phyloP scores from a whole-genome alignment of 2,329 filamentous ascomycete genomes.

The Clarireedia hainanense region DNA sequence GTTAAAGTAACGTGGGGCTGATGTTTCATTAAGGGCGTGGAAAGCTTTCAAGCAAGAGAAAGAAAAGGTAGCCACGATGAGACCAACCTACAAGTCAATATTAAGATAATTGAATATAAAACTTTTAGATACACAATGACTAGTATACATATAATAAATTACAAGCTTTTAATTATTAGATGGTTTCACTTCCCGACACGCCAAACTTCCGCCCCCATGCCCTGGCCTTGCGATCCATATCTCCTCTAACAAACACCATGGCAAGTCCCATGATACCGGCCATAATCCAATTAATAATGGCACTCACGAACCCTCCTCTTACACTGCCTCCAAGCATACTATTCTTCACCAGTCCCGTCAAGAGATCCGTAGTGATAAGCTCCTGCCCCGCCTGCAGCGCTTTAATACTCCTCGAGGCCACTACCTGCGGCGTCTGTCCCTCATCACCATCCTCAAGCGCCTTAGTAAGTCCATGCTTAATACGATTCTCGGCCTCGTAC shows the following conservation, averaged over 20 bases:
- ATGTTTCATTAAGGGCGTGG: too few species aligned
- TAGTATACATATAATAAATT: too few species aligned
- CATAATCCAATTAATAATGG: neutral
- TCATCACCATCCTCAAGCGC: slow-evolving; percentile 73
- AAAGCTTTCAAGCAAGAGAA: too few species aligned
- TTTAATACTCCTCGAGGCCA: slow-evolving; percentile 59
- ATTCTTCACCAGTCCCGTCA: slow-evolving; percentile 65
- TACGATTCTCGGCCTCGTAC: slow-evolving; percentile 62
- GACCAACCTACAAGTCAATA: too few species aligned
- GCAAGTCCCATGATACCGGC: slow-evolving; percentile 1
- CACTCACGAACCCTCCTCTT: neutral
- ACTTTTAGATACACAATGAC: too few species aligned
- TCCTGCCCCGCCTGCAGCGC: slow-evolving; percentile 69
- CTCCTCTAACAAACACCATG: slow-evolving; percentile 1
- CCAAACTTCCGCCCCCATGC: slow-evolving; percentile 1
- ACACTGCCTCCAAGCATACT: slow-evolving; percentile 51
- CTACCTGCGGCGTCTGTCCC: slow-evolving; percentile 66
- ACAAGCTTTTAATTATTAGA: neutral
- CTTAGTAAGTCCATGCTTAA: slow-evolving; percentile 71
- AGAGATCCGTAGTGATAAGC: slow-evolving; percentile 63
- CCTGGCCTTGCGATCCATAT: slow-evolving; percentile 4
- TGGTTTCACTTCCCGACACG: neutral
- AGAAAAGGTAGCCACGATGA: too few species aligned
- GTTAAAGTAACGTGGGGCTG: too few species aligned
- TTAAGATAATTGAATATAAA: too few species aligned